Evolutionary conservation across 2,329 filamentous ascomycete species (phyloP).

Genomic region (Cladobotryum protrusum): DNA sequence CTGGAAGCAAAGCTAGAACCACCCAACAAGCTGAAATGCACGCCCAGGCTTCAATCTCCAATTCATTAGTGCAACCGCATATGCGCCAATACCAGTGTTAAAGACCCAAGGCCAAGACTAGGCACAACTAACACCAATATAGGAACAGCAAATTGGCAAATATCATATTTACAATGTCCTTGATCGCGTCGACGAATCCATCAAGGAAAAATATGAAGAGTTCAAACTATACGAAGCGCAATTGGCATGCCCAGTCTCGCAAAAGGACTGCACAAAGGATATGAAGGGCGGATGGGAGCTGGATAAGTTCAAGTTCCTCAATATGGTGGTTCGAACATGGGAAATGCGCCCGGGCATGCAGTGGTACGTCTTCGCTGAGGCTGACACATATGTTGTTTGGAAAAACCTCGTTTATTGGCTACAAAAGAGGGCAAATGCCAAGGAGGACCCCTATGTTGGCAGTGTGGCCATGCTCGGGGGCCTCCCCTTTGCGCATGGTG

Average conservation of each 20-base stretch:
- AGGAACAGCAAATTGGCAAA: constrained; percentile 45
- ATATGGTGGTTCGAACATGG: constrained; percentile 52
- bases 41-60: neutral
- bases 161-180: constrained; percentile 38
- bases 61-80: neutral
- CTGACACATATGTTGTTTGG: constrained; percentile 54
- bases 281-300: constrained; percentile 42
- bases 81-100: neutral
- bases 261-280: constrained; percentile 35
- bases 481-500: constrained; percentile 49
- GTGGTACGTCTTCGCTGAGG: constrained; percentile 57
- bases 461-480: constrained; percentile 41
- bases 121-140: constrained; percentile 2
- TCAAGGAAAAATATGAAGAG: constrained; percentile 34
- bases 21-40: too few species aligned
- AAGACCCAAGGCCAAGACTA: neutral
- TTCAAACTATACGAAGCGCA: constrained; percentile 42
- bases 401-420: constrained; percentile 47
- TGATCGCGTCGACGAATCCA: constrained; percentile 31
- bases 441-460: constrained; percentile 43
- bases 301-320: constrained; percentile 57
- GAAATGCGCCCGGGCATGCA: constrained; percentile 44
- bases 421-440: constrained; percentile 34
- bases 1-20: neutral
- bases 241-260: constrained; percentile 39